These are phyloP conservation scores for Brasenia schreberi DNA, from an alignment of 164 flowering plant species.

Conservation along the genomic window DNA sequence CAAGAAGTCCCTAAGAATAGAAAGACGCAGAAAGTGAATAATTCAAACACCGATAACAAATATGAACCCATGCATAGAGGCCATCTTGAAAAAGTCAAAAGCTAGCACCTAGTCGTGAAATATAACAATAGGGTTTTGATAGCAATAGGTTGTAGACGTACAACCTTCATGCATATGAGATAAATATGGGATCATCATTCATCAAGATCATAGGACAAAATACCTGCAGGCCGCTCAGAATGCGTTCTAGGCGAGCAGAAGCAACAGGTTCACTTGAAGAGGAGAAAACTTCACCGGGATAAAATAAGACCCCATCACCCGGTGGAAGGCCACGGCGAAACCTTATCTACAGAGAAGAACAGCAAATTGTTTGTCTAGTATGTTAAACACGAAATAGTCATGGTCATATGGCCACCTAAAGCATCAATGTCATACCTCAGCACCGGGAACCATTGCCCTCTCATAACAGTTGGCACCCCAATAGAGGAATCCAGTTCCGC, in stretches of 20 bases:
- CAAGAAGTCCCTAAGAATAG: no score
- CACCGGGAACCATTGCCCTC: constrained; percentile 84
- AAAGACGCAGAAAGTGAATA: no score
- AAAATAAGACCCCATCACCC: constrained; percentile 89
- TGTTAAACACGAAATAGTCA: neutral
- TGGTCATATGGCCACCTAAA: neutral
- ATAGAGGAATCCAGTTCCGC: constrained; percentile 83
- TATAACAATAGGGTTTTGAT: no score
- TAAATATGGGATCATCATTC: neutral
- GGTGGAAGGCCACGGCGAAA: constrained; percentile 96
- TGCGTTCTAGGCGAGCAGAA: constrained; percentile 74
- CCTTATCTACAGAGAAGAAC: constrained; percentile 39
- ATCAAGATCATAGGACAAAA: neutral
- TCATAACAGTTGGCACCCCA: constrained; percentile 99
- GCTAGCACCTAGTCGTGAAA: no score
- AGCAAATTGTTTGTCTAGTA: no score
- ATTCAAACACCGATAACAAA: no score
- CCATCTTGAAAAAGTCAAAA: no score
- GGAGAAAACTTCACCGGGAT: constrained; percentile 94
- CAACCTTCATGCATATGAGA: neutral
- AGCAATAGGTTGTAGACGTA: no score
- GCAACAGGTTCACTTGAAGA: constrained; percentile 71
- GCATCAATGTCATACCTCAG: constrained; percentile 45
- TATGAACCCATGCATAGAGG: no score
- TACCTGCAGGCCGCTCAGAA: constrained; percentile 95